Evolutionary conservation across 139 green algal genomes (phyloP).

Genomic region (Coelastrella sp.): DNA sequence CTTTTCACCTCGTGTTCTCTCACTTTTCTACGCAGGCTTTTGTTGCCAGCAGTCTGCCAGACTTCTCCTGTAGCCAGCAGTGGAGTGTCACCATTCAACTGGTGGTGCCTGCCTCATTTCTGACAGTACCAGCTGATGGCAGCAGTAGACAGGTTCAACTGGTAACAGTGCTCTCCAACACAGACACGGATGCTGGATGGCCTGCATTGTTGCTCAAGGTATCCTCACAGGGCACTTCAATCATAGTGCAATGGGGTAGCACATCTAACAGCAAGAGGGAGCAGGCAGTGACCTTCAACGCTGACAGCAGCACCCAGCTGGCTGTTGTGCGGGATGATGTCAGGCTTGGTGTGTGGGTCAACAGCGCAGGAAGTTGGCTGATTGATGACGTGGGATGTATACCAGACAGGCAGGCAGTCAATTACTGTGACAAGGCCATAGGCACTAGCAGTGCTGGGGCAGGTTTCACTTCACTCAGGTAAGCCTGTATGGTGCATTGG

Average conservation of each 20-base stretch:
- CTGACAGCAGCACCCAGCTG: background rate
- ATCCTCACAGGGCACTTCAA: background rate
- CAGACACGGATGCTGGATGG: background rate
- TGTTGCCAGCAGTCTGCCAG: slow-evolving; percentile 22
- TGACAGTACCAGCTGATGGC: background rate
- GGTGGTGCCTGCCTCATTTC: background rate
- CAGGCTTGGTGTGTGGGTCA: slow-evolving; percentile 52
- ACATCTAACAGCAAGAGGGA: background rate
- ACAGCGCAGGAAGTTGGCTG: slow-evolving; percentile 51
- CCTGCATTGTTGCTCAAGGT: slow-evolving; percentile 2
- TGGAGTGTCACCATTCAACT: slow-evolving; percentile 41
- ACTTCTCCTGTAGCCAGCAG: slow-evolving; percentile 45
- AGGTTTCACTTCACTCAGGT: slow-evolving; percentile 16
- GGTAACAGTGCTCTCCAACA: background rate
- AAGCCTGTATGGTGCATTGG: background rate
- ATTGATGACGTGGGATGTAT: slow-evolving; percentile 47
- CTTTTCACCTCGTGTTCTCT: too few relatives aligned
- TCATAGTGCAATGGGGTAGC: slow-evolving; percentile 4
- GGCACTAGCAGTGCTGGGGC: background rate
- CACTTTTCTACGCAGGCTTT: background rate
- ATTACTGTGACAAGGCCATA: slow-evolving; percentile 9
- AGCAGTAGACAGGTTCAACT: slow-evolving; percentile 4
- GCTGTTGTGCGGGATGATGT: slow-evolving; percentile 45
- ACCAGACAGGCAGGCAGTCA: slow-evolving; percentile 14
- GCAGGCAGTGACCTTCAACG: background rate